Evolutionary conservation across 2,329 filamentous ascomycete genomes (phyloP).

Genomic region (Lachnellula cervina): DNA sequence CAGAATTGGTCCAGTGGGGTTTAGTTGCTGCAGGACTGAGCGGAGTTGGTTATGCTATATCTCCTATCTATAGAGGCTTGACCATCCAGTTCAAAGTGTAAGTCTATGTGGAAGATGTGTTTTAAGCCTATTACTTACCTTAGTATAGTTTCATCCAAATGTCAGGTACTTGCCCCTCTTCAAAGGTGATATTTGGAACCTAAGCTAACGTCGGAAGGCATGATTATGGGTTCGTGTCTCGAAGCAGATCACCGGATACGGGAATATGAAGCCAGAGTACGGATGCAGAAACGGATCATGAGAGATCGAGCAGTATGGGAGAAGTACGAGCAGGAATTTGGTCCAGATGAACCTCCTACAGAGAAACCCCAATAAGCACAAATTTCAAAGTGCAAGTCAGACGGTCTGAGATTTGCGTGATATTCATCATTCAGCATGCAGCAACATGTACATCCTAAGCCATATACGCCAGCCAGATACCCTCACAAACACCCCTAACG

Average conservation of each 20-base stretch:
- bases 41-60: constrained; percentile 57
- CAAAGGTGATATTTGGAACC: neutral
- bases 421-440: neutral
- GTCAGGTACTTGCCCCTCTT: constrained; percentile 47
- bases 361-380: constrained; percentile 12
- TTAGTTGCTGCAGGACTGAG: constrained; percentile 56
- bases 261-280: constrained; percentile 60
- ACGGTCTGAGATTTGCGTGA: neutral
- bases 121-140: neutral
- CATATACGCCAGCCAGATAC: constrained; percentile 13
- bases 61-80: constrained; percentile 66
- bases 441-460: constrained; percentile 1
- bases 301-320: constrained; percentile 66
- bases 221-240: constrained; percentile 74
- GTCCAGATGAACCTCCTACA: constrained; percentile 10
- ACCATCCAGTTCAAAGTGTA: constrained; percentile 77
- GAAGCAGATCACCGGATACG: constrained; percentile 68
- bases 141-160: constrained; percentile 67
- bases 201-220: constrained; percentile 33
- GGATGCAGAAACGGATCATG: constrained; percentile 58
- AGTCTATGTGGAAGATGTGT: constrained; percentile 42
- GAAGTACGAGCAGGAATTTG: constrained; percentile 55
- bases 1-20: constrained; percentile 52
- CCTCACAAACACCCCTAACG: constrained; percentile 19
- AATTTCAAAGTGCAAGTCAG: neutral